These are phyloP conservation scores for Panaeolus cyanescens DNA, from an alignment of 768 basidiomycete species.

Conservation along the genomic window DNA sequence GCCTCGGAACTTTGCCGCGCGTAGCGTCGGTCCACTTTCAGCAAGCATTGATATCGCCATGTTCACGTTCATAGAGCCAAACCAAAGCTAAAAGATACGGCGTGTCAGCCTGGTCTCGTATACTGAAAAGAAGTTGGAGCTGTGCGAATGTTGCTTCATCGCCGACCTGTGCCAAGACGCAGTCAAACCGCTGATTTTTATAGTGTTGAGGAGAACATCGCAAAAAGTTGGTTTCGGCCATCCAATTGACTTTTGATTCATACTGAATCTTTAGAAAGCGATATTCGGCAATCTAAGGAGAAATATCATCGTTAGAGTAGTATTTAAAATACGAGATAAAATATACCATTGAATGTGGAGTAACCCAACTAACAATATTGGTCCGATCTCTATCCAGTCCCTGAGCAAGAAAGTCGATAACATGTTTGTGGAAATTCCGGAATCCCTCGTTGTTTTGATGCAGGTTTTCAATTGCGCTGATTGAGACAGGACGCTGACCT, in stretches of 20 bases:
- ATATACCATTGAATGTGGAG: no score
- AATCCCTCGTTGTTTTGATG: conserved; percentile 8
- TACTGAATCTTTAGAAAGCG: conserved; percentile 24
- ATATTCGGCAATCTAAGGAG: conserved; percentile 19
- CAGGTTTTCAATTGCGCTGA: no score
- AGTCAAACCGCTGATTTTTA: conserved; percentile 22
- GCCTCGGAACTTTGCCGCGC: no score
- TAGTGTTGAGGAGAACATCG: conserved; percentile 26
- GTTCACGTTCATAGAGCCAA: no score
- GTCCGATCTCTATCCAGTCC: neutral
- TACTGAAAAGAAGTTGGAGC: neutral
- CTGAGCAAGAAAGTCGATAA: conserved; percentile 8
- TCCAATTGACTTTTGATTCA: conserved; percentile 26
- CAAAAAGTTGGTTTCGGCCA: conserved; percentile 19
- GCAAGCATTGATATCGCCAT: no score
- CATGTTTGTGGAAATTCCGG: conserved; percentile 6
- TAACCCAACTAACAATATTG: no score
- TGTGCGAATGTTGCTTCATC: conserved; percentile 17
- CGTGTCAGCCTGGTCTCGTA: neutral
- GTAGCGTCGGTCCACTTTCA: no score
- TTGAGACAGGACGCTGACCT: no score
- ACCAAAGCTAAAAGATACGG: neutral
- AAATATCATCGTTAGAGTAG: neutral
- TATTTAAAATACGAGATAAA: neutral
- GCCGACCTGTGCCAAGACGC: conserved; percentile 22